These are phyloP conservation scores for Microcos paniculata DNA, from an alignment of 345 rosid genomes.

Conservation along the genomic window DNA sequence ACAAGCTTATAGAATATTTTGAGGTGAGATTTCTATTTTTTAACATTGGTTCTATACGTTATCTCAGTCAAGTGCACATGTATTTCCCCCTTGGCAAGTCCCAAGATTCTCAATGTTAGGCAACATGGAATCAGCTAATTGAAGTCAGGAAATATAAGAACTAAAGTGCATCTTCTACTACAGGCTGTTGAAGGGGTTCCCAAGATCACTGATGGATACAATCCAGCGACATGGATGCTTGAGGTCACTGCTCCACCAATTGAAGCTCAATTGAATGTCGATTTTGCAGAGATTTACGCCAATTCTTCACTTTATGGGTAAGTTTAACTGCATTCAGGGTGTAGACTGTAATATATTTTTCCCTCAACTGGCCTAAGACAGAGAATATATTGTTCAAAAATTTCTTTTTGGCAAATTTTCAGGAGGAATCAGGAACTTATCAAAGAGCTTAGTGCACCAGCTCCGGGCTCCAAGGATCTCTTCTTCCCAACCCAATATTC, in stretches of 20 bases:
- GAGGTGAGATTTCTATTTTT: constrained; percentile 44
- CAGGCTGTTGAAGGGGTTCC: constrained; percentile 79
- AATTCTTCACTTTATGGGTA: constrained; percentile 68
- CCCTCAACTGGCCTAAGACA: neutral
- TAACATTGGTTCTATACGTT: neutral
- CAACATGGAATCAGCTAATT: neutral
- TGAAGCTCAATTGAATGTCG: constrained; percentile 64
- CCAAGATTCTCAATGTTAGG: neutral
- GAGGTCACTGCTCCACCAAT: constrained; percentile 65
- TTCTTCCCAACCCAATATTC: constrained; percentile 65
- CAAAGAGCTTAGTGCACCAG: constrained; percentile 57
- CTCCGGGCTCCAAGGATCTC: constrained; percentile 59
- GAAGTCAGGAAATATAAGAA: too few species aligned
- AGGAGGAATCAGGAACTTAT: constrained; percentile 74
- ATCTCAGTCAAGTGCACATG: neutral
- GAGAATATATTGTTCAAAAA: neutral
- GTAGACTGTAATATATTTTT: neutral
- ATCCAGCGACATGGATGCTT: constrained; percentile 98
- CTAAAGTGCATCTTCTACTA: neutral
- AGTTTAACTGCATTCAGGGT: constrained; percentile 15
- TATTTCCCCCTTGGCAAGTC: neutral
- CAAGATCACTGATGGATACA: constrained; percentile 62
- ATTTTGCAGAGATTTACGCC: constrained; percentile 66
- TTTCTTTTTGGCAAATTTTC: constrained; percentile 9
- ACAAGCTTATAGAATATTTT: constrained; percentile 79